Conservation (phyloP, 2,329 filamentous ascomycete species). For the Penicillium aurantiogriseum region DNA sequence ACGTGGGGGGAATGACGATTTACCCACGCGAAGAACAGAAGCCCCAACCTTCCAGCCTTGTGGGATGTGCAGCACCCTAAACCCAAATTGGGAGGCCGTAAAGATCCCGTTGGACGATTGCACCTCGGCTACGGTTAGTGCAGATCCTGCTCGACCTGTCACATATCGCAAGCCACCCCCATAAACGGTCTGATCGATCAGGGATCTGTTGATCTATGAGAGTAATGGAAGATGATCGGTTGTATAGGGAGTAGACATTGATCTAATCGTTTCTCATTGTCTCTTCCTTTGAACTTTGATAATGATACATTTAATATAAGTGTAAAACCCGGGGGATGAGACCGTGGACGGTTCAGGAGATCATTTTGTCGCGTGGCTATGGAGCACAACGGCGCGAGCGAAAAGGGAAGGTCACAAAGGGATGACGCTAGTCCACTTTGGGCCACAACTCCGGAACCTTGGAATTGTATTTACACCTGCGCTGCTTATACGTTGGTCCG, state of each 20-base stretch:
- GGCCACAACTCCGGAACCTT: constrained; percentile 5
- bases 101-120: constrained; percentile 22
- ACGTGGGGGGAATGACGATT: constrained; percentile 21
- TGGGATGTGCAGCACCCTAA: constrained; percentile 13
- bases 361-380: constrained; percentile 19
- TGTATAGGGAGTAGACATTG: neutral
- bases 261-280: neutral
- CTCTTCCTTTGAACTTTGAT: neutral
- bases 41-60: constrained; percentile 6
- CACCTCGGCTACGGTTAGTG: constrained; percentile 28
- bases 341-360: constrained; percentile 10
- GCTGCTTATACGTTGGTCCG: neutral
- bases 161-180: constrained; percentile 28
- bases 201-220: constrained; percentile 3
- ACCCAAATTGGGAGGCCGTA: constrained; percentile 24
- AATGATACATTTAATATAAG: neutral
- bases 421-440: constrained; percentile 1
- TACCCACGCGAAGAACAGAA: constrained; percentile 13
- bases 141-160: constrained; percentile 35
- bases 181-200: constrained; percentile 39
- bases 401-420: constrained; percentile 27
- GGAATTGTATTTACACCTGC: neutral
- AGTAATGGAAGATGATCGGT: neutral
- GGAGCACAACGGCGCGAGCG: constrained; percentile 15
- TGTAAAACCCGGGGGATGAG: constrained; percentile 6